phyloP scores from a whole-genome alignment of 805 yeast genomes.

The Naumovozyma baii region DNA sequence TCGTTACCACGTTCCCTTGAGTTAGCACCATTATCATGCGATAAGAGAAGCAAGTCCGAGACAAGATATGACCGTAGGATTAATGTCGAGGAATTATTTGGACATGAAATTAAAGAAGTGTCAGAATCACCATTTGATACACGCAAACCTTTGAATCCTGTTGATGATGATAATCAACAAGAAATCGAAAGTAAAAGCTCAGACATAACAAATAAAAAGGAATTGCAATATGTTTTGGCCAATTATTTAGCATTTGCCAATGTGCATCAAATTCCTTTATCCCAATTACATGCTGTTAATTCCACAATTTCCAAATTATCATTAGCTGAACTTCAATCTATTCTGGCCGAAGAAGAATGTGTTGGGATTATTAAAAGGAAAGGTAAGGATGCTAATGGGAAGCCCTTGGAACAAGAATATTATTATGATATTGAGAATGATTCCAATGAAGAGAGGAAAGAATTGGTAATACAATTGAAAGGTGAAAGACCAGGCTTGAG shows the following conservation, averaged over 20 bases:
- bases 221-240: slow-evolving; percentile 54
- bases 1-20: no score
- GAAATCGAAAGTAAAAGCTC: no score
- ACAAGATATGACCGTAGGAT: no score
- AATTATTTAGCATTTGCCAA: slow-evolving; percentile 89
- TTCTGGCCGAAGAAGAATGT: slow-evolving; percentile 34
- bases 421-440: slow-evolving; percentile 84
- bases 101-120: no score
- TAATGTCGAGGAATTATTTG: no score
- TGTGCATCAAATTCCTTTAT: slow-evolving; percentile 78
- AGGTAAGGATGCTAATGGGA: slow-evolving; percentile 96
- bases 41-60: no score
- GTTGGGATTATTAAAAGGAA: slow-evolving; percentile 82
- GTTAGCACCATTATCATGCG: no score
- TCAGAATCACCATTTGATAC: no score
- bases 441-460: slow-evolving; percentile 55
- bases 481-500: slow-evolving; percentile 74
- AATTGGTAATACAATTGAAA: slow-evolving; percentile 62
- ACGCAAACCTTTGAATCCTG: no score
- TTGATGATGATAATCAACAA: background rate
- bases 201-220: slow-evolving; percentile 36
- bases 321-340: slow-evolving; percentile 36
- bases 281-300: slow-evolving; percentile 54
- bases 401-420: slow-evolving; percentile 86
- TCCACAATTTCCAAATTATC: slow-evolving; percentile 41